A percentile compares a stretch with the other conserved stretches of the same genome.
These are phyloP conservation scores for Gynandropsis gynandra DNA, from an alignment of 345 rosid species.

Conservation along the genomic window DNA sequence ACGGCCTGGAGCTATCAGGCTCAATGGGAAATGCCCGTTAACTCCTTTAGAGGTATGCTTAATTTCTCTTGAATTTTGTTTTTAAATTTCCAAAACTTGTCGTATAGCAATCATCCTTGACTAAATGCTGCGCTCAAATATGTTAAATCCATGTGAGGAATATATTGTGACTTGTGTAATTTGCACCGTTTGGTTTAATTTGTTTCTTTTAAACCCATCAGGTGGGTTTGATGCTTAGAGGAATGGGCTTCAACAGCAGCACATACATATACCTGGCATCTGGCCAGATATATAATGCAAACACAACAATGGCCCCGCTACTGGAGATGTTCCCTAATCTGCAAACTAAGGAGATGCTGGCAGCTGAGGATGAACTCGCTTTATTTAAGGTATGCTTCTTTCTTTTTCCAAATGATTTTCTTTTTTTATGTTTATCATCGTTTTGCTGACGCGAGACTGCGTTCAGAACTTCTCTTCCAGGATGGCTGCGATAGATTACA, in stretches of 20 bases:
- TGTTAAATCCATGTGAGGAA: slow-evolving; percentile 4
- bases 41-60: slow-evolving; percentile 87
- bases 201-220: slow-evolving; percentile 25
- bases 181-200: slow-evolving; percentile 1
- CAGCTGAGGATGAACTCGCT: slow-evolving; percentile 79
- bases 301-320: slow-evolving; percentile 82
- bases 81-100: slow-evolving; percentile 12
- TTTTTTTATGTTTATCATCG: not conserved
- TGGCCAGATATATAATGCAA: slow-evolving; percentile 87
- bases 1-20: slow-evolving; percentile 94
- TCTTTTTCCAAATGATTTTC: not conserved
- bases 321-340: slow-evolving; percentile 95
- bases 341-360: slow-evolving; percentile 85
- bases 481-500: slow-evolving; percentile 99
- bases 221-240: slow-evolving; percentile 99
- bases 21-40: slow-evolving; percentile 94
- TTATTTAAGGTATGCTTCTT: slow-evolving; percentile 54
- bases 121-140: too few species aligned
- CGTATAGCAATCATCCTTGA: slow-evolving; percentile 1
- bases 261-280: slow-evolving; percentile 86
- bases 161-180: not conserved
- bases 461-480: slow-evolving; percentile 91
- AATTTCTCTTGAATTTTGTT: slow-evolving; percentile 8
- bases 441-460: slow-evolving; percentile 32
- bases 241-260: slow-evolving; percentile 92